Evolutionary conservation across 768 basidiomycete species (phyloP).

Genomic region (Boletus reticuloceps): DNA sequence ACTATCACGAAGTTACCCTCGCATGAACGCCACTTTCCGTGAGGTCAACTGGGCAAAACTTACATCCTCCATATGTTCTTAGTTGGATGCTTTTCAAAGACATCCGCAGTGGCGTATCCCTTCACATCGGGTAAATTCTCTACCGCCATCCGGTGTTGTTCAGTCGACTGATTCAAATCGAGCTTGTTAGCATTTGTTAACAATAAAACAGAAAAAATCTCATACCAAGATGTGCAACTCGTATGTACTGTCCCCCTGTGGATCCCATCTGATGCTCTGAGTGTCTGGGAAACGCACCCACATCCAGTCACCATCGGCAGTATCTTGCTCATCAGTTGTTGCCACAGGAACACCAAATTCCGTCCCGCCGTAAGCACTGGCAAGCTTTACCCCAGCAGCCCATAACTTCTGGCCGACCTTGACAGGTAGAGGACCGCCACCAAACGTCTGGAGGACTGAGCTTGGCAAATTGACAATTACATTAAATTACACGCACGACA

Average conservation of each 20-base stretch:
- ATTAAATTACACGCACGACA: constrained; percentile 27
- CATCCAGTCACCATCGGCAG: neutral
- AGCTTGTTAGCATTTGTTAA: too few species aligned
- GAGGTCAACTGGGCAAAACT: too few species aligned
- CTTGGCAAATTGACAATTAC: too few species aligned
- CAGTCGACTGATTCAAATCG: neutral
- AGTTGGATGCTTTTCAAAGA: constrained; percentile 11
- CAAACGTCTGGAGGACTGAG: neutral
- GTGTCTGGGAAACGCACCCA: too few species aligned
- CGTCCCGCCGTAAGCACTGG: constrained; percentile 37
- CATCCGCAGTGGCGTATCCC: constrained; percentile 43
- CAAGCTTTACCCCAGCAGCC: constrained; percentile 31
- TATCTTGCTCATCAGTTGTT: neutral
- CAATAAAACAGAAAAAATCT: too few species aligned
- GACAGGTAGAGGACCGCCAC: constrained; percentile 38
- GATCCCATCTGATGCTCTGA: too few species aligned
- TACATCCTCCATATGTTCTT: too few species aligned
- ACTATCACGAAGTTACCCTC: too few species aligned
- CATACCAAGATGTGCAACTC: too few species aligned
- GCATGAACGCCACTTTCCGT: too few species aligned
- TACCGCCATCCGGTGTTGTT: constrained; percentile 5
- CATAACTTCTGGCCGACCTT: constrained; percentile 28
- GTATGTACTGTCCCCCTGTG: too few species aligned
- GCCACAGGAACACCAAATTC: constrained; percentile 19
- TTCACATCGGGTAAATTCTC: constrained; percentile 38